Percentiles rank a stretch among this genome's conserved stretches.
phyloP scores from a whole-genome alignment of 208 protist genomes.

The Trypanosoma caninum region DNA sequence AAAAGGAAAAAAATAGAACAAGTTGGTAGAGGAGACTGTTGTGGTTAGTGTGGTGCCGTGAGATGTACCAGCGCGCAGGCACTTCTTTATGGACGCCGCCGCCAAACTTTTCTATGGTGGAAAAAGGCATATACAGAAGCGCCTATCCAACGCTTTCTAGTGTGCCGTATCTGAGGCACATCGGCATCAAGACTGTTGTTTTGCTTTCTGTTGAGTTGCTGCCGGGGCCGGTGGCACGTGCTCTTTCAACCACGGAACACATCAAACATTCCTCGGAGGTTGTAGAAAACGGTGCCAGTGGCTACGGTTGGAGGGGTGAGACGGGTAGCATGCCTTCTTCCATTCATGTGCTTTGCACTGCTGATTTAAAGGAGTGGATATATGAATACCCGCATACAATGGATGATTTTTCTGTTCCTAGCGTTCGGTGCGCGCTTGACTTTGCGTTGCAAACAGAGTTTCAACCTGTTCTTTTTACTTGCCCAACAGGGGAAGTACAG shows the following conservation, averaged over 20 bases:
- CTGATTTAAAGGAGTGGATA: conserved; percentile 62
- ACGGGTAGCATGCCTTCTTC: neutral
- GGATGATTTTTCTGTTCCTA: conserved; percentile 69
- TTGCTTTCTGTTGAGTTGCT: conserved; percentile 82
- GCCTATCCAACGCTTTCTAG: conserved; percentile 72
- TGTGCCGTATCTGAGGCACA: conserved; percentile 67
- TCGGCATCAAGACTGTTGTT: conserved; percentile 77
- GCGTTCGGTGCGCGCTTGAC: conserved; percentile 71
- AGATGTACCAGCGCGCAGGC: conserved; percentile 13
- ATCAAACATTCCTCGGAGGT: neutral
- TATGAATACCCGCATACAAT: conserved; percentile 40
- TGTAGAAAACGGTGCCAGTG: neutral
- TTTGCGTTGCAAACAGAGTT: conserved; percentile 73
- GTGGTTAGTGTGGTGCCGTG: neutral
- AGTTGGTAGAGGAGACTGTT: neutral
- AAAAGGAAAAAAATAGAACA: conserved; percentile 2
- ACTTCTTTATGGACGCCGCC: conserved; percentile 45
- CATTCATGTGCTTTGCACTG: conserved; percentile 57
- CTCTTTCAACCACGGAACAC: conserved; percentile 20
- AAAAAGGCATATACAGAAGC: conserved; percentile 75
- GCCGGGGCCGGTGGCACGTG: conserved; percentile 37
- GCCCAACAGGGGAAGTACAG: conserved; percentile 81
- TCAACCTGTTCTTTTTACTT: conserved; percentile 89
- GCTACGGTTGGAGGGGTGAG: too few relatives aligned
- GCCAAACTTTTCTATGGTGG: conserved; percentile 76